These are phyloP conservation scores for Parathielavia appendiculata DNA, from an alignment of 495 filamentous ascomycete genomes.

Conservation along the genomic window DNA sequence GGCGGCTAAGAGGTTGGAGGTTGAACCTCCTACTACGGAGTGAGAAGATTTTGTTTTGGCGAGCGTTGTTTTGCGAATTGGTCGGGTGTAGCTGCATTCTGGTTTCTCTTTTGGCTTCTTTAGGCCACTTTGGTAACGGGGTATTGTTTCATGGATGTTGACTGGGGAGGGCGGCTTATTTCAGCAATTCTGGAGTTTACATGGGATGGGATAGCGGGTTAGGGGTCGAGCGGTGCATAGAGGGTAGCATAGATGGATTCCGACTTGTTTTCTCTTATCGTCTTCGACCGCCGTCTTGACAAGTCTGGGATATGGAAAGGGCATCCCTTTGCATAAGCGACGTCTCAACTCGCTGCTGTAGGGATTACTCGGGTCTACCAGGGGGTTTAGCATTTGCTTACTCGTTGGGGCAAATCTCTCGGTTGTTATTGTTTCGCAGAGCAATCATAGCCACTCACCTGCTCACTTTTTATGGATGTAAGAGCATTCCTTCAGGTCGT, in stretches of 20 bases:
- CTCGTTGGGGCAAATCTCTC: too few relatives aligned
- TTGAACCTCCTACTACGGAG: slow-evolving; percentile 36
- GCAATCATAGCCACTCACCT: too few relatives aligned
- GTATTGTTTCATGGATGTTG: neutral
- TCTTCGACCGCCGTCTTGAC: too few relatives aligned
- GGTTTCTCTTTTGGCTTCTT: too few relatives aligned
- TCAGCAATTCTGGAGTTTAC: neutral
- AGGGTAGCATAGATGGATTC: neutral
- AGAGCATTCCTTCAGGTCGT: too few relatives aligned
- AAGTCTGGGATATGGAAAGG: too few relatives aligned
- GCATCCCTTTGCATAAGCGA: neutral
- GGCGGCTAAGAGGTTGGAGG: slow-evolving; percentile 45
- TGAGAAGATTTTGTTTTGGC: neutral
- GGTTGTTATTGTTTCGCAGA: too few relatives aligned
- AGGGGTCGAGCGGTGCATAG: neutral
- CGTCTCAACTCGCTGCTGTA: neutral
- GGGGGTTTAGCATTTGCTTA: neutral
- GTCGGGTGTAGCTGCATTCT: too few relatives aligned
- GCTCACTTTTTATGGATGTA: too few relatives aligned
- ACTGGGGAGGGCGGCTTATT: neutral
- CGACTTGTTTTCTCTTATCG: neutral
- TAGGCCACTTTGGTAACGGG: too few relatives aligned
- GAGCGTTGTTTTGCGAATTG: too few relatives aligned
- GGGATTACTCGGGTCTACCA: neutral
- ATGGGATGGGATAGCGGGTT: neutral